phyloP scores from a whole-genome alignment of 495 filamentous ascomycete genomes.

The Aspergillus panamensis region DNA sequence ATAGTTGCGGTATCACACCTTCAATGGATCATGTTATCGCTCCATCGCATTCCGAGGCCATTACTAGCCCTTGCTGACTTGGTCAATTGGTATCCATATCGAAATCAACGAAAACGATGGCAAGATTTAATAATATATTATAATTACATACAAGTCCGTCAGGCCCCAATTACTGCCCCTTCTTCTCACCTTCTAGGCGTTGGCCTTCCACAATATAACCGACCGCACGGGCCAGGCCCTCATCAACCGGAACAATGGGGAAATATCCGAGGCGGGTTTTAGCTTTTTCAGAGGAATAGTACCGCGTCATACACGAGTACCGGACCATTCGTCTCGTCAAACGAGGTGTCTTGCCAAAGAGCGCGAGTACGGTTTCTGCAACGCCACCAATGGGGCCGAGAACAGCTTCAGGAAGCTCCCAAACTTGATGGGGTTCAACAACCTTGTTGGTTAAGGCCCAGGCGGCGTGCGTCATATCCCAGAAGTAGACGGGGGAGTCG shows the following conservation, averaged over 20 bases:
- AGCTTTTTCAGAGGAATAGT: slow-evolving; percentile 83
- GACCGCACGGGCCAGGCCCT: slow-evolving; percentile 69
- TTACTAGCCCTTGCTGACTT: too few species aligned
- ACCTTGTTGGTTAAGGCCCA: slow-evolving; percentile 71
- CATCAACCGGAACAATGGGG: slow-evolving; percentile 69
- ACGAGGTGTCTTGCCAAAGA: slow-evolving; percentile 69
- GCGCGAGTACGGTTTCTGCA: slow-evolving; percentile 63
- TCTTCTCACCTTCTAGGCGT: slow-evolving; percentile 39
- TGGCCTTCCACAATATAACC: slow-evolving; percentile 58
- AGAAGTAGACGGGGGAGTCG: slow-evolving; percentile 88
- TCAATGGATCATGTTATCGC: too few species aligned
- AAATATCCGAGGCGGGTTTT: slow-evolving; percentile 70
- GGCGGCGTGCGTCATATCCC: slow-evolving; percentile 80
- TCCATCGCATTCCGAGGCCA: too few species aligned
- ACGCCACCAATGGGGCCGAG: slow-evolving; percentile 62
- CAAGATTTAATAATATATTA: slow-evolving; percentile 6
- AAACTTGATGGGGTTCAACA: slow-evolving; percentile 62
- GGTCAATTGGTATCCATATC: neutral
- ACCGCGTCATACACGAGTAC: slow-evolving; percentile 77
- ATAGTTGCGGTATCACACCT: too few species aligned
- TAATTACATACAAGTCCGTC: slow-evolving; percentile 10
- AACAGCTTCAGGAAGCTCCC: slow-evolving; percentile 61
- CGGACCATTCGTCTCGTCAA: slow-evolving; percentile 72
- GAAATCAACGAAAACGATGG: neutral
- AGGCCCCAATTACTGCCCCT: slow-evolving; percentile 33